A percentile compares a stretch with the other conserved stretches of the same genome.
Conservation (phyloP, 1,284 basidiomycete species). For the Tilletia caries region DNA sequence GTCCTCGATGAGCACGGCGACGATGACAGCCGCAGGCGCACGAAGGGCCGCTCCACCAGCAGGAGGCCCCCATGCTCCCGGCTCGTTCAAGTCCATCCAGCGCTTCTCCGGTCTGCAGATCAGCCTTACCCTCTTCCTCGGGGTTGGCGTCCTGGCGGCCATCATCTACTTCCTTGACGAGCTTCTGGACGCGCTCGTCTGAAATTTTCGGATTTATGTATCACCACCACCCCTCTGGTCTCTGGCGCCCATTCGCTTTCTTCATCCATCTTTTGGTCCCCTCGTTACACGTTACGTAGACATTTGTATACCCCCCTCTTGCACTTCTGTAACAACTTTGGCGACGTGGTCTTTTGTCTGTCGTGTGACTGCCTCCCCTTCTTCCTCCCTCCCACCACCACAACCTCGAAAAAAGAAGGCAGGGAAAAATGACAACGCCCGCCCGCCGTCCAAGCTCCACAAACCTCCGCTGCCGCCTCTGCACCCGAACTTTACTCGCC, state of each 20-base stretch:
- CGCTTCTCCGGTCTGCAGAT: slow-evolving; percentile 5
- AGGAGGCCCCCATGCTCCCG: no score
- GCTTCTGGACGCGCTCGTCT: slow-evolving; percentile 11
- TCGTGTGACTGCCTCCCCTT: not conserved
- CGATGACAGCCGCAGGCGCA: not conserved
- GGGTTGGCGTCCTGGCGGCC: not conserved
- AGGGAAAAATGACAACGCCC: not conserved
- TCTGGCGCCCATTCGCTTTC: not conserved
- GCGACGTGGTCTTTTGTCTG: no score
- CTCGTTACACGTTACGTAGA: no score
- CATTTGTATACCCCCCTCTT: not conserved
- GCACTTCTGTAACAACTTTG: no score
- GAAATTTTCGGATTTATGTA: not conserved
- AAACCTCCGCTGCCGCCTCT: slow-evolving; percentile 45
- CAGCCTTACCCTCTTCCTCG: slow-evolving; percentile 12
- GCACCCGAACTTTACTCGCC: slow-evolving; percentile 41
- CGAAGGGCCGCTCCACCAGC: not conserved
- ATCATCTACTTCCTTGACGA: slow-evolving; percentile 12
- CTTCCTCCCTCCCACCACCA: not conserved
- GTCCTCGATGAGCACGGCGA: not conserved
- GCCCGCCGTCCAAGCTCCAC: not conserved
- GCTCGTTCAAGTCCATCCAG: not conserved
- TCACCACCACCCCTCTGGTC: not conserved
- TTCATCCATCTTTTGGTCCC: not conserved
- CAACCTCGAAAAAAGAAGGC: not conserved